Conservation (phyloP, 2,329 filamentous ascomycete genomes). For the Aspergillus versicolor region DNA sequence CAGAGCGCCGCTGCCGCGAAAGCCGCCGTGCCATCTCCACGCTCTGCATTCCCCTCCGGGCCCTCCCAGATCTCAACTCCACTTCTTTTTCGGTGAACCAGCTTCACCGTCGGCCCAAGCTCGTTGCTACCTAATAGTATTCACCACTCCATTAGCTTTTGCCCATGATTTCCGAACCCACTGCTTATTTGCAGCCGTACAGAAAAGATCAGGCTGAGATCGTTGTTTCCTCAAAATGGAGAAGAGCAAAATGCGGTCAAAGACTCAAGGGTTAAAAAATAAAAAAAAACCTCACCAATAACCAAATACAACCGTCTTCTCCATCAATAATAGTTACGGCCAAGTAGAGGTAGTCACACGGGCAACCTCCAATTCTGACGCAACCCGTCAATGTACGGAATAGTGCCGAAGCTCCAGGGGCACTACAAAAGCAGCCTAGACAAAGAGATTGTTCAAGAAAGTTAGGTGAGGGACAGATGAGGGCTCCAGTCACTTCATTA, state of each 20-base stretch:
- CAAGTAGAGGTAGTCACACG: background rate
- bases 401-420: too few species aligned
- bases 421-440: background rate
- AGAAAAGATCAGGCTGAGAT: background rate
- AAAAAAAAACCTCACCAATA: background rate
- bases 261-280: too few species aligned
- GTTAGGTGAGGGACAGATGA: background rate
- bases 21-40: constrained; percentile 5
- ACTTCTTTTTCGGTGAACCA: background rate
- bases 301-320: background rate
- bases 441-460: background rate
- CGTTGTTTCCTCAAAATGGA: background rate
- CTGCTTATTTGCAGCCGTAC: background rate
- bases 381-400: too few species aligned
- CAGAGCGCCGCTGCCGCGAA: background rate
- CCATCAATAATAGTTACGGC: background rate
- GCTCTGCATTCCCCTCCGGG: background rate
- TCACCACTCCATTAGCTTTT: background rate
- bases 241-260: background rate
- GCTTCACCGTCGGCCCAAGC: too few species aligned
- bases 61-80: background rate
- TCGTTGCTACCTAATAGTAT: background rate
- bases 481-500: background rate
- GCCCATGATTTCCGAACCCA: background rate
- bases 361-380: too few species aligned